phyloP scores from a whole-genome alignment of 768 basidiomycete genomes.

The Hygrocybe punicea region DNA sequence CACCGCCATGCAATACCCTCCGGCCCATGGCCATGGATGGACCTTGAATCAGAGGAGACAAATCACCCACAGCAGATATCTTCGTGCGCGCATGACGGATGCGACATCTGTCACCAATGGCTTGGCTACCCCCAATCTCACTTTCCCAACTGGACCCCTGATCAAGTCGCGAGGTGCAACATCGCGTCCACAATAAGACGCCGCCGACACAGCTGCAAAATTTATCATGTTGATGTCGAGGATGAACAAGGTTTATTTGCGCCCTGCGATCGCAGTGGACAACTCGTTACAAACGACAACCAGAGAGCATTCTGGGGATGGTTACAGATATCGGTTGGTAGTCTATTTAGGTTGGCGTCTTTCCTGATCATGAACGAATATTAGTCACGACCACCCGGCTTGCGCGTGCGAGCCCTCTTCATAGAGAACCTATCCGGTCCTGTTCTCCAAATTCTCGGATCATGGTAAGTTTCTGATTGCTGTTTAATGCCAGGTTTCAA shows the following conservation, averaged over 20 bases:
- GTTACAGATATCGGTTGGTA: constrained; percentile 26
- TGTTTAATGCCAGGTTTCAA: background rate
- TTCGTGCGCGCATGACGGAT: constrained; percentile 7
- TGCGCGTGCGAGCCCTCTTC: constrained; percentile 35
- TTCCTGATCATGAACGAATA: too few species aligned
- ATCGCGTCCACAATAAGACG: constrained; percentile 23
- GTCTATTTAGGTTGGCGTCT: background rate
- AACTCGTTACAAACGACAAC: constrained; percentile 17
- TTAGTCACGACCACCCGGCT: constrained; percentile 8
- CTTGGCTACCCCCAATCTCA: constrained; percentile 36
- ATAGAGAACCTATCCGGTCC: constrained; percentile 33
- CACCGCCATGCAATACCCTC: constrained; percentile 17
- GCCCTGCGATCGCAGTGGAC: constrained; percentile 3
- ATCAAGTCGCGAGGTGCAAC: constrained; percentile 33
- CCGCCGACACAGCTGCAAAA: constrained; percentile 5
- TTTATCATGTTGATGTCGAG: constrained; percentile 10
- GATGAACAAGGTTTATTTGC: background rate
- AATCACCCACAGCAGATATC: constrained; percentile 5
- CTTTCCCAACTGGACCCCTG: constrained; percentile 42
- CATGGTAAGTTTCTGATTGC: constrained; percentile 25
- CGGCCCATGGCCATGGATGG: constrained; percentile 36
- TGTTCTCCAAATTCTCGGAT: constrained; percentile 37
- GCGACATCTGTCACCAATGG: constrained; percentile 24
- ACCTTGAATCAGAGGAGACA: constrained; percentile 1
- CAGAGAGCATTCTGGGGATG: constrained; percentile 26